phyloP scores from a whole-genome alignment of 169 alveolate species.

The Plasmodium gaboni region DNA sequence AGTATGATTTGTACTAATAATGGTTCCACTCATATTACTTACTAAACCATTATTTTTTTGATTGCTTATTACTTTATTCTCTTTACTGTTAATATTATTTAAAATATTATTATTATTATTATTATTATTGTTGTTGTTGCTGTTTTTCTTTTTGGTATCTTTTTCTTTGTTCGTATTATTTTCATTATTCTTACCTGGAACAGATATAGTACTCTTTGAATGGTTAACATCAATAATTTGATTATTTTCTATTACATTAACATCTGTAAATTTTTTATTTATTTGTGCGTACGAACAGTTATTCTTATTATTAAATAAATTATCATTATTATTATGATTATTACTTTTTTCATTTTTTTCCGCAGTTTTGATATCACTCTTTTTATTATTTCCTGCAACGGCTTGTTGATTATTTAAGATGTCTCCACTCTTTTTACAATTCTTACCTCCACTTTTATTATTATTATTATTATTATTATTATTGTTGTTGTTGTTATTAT shows the following conservation, averaged over 20 bases:
- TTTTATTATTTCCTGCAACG: conserved; percentile 3
- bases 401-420: too few species aligned
- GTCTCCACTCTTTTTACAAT: background rate
- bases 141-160: background rate
- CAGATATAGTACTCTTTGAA: background rate
- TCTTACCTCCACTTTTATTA: conserved; percentile 10
- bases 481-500: background rate
- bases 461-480: background rate
- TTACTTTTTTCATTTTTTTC: conserved; percentile 8
- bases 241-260: background rate
- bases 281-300: background rate
- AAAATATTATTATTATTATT: background rate
- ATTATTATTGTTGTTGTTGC: background rate
- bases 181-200: background rate
- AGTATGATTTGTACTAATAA: background rate
- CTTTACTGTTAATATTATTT: conserved; percentile 3
- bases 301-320: background rate
- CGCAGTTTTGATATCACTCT: background rate
- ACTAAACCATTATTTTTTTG: background rate
- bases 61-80: background rate
- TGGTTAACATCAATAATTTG: background rate
- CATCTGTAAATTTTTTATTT: conserved; percentile 4
- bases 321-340: conserved; percentile 1
- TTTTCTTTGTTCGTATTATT: background rate
- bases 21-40: background rate